Evolutionary conservation across 352 stramenopile genomes (phyloP).

Genomic region (Saprolegnia parasitica): DNA sequence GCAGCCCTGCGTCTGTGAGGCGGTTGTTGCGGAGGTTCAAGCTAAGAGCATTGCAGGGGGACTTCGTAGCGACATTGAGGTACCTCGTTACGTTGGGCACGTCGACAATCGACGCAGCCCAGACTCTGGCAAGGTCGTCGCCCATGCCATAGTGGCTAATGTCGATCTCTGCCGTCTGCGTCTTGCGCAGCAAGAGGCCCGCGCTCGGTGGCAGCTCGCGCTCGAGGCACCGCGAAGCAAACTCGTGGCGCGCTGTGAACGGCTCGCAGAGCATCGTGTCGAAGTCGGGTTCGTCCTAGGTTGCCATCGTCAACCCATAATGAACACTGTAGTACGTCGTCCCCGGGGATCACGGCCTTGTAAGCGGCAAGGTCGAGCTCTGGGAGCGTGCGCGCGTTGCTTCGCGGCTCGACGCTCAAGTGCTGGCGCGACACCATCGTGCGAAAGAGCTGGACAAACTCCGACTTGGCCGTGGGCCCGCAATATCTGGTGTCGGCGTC

Average conservation of each 20-base stretch:
- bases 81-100: constrained; percentile 55
- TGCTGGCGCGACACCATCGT: background rate
- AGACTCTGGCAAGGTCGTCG: constrained; percentile 58
- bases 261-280: constrained; percentile 33
- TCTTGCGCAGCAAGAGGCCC: constrained; percentile 63
- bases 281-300: background rate
- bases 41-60: background rate
- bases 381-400: background rate
- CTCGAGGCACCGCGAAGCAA: constrained; percentile 62
- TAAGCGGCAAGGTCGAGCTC: background rate
- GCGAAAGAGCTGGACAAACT: background rate
- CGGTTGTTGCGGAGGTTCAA: constrained; percentile 81
- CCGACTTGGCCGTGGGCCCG: background rate
- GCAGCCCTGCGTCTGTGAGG: constrained; percentile 61
- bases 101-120: constrained; percentile 52
- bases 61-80: background rate
- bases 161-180: constrained; percentile 72
- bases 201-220: constrained; percentile 62
- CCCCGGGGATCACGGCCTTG: background rate
- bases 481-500: background rate
- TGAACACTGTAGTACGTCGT: background rate
- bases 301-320: background rate
- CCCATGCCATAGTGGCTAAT: constrained; percentile 72
- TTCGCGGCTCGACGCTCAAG: background rate
- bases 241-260: constrained; percentile 70